Percentiles rank a stretch among this genome's conserved stretches.
These are phyloP conservation scores for Colletotrichum karsti DNA, from an alignment of 2,329 filamentous ascomycete genomes.

Conservation along the genomic window DNA sequence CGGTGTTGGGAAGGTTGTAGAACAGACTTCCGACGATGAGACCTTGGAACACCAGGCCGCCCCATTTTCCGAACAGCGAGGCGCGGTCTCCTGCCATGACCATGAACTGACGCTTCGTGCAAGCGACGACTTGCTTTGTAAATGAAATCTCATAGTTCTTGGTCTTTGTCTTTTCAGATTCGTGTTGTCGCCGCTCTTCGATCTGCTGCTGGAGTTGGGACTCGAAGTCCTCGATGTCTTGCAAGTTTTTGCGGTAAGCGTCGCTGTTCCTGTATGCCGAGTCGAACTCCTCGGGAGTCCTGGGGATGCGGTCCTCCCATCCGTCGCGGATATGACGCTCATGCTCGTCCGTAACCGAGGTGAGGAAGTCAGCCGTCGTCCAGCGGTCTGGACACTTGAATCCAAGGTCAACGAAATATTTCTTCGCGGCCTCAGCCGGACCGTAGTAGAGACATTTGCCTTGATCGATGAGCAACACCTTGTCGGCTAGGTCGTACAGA, in stretches of 20 bases:
- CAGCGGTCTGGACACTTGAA: slow-evolving; percentile 76
- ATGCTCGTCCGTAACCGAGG: slow-evolving; percentile 73
- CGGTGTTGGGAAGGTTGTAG: slow-evolving; percentile 38
- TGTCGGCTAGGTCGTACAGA: slow-evolving; percentile 68
- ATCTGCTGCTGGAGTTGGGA: slow-evolving; percentile 54
- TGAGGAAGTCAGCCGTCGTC: slow-evolving; percentile 80
- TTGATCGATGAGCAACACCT: slow-evolving; percentile 72
- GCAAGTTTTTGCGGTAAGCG: slow-evolving; percentile 48
- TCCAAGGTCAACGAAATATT: slow-evolving; percentile 76
- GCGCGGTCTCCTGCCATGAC: slow-evolving; percentile 43
- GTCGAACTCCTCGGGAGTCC: slow-evolving; percentile 70
- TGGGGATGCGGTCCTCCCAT: slow-evolving; percentile 58
- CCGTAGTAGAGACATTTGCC: slow-evolving; percentile 80
- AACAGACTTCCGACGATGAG: slow-evolving; percentile 43
- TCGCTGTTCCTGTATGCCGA: slow-evolving; percentile 57
- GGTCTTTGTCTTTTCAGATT: slow-evolving; percentile 47
- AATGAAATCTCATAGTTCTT: slow-evolving; percentile 63
- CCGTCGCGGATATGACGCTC: slow-evolving; percentile 57
- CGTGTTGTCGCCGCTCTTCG: slow-evolving; percentile 46
- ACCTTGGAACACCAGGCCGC: slow-evolving; percentile 41
- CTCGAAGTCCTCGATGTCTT: slow-evolving; percentile 64
- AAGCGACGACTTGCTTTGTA: slow-evolving; percentile 56
- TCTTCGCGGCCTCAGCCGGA: slow-evolving; percentile 66
- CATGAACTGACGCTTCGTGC: slow-evolving; percentile 47
- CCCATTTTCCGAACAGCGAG: slow-evolving; percentile 43